Conservation (phyloP, 2,329 filamentous ascomycete genomes). For the Blastomyces silverae region DNA sequence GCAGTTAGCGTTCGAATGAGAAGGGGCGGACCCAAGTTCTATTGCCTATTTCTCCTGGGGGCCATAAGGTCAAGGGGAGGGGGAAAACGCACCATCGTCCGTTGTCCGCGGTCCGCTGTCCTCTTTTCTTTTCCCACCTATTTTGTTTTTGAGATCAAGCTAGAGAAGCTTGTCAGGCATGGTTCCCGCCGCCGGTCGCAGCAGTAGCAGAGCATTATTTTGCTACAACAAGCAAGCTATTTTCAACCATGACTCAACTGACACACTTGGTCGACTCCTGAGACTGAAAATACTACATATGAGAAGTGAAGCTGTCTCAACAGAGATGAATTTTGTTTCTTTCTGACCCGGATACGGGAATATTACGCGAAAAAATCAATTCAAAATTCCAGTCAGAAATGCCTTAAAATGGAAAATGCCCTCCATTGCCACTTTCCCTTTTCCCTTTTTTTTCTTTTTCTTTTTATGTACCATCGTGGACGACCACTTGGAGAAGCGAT, state of each 20-base stretch:
- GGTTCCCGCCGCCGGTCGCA: not conserved
- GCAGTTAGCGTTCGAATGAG: constrained; percentile 8
- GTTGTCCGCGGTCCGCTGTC: not conserved
- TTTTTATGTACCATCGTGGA: not conserved
- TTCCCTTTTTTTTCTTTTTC: not conserved
- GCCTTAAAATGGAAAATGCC: not conserved
- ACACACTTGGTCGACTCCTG: too few relatives aligned
- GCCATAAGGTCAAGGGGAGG: not conserved
- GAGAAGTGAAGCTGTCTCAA: not conserved
- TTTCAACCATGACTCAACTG: not conserved
- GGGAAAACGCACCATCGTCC: too few relatives aligned
- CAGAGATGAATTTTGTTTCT: not conserved
- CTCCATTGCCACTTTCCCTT: not conserved
- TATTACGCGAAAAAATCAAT: not conserved
- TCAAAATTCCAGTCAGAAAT: not conserved
- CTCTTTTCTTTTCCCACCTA: not conserved
- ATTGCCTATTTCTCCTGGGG: not conserved
- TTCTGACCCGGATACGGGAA: not conserved
- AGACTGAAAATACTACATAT: not conserved
- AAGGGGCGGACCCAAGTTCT: not conserved
- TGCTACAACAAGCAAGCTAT: not conserved
- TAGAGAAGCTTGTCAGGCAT: constrained; percentile 9
- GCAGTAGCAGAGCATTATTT: too few relatives aligned
- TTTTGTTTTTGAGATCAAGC: constrained; percentile 5
- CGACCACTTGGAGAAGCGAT: not conserved